Evolutionary conservation across 257 asterid species (phyloP), one percentile per base, ranked within the genome.

Genomic region (Przewalskia tangutica): DNA sequence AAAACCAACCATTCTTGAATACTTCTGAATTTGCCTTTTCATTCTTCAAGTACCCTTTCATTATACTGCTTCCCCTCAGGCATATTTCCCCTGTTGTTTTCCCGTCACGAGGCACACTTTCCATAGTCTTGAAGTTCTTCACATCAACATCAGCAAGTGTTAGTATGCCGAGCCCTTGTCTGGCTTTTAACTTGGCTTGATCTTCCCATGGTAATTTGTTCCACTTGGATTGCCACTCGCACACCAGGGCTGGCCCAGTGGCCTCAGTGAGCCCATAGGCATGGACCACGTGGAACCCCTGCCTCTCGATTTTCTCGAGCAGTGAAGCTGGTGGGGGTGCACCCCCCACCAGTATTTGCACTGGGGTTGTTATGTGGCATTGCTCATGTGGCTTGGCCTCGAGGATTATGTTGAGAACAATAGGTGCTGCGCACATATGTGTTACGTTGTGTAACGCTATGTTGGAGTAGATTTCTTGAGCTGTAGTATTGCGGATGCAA

Each of bases 221-320:
- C 98, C 98, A 94, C 82, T 82, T 67, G 1, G 66, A 48, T 78
- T 90, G 93, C 98, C 98, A 94, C 89, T 94, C 98, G 86, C 95
- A 90, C 10, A 94, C 97, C 8, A 93, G 86, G 7, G 97, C 97
- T 0, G 98, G 97, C 16, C 98, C 98, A 0, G 97, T 91, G 56
- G 97, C 97, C 86, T 94, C 98, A 5, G 98, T 94, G 27, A 94
- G 83, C 0, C 98, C 98, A 83, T 94, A 94, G 0, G 97, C 97
- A 81, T 94, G 98, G 7, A 88, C 89, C 48, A 94, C 97, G 59
- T 88, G 93, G 84, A 94, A 94, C 0, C 98, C 98, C 0, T 91
- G 81, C 0, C 42, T 17, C 59, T 94, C 98, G 2, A 93, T 88
- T 23, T 60, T 87, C 82, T 91, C 89, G 17, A 94, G 87, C 0